Evolutionary conservation across 1,139 yeast genomes (phyloP).

Genomic region (Nakaseomyces sp.): DNA sequence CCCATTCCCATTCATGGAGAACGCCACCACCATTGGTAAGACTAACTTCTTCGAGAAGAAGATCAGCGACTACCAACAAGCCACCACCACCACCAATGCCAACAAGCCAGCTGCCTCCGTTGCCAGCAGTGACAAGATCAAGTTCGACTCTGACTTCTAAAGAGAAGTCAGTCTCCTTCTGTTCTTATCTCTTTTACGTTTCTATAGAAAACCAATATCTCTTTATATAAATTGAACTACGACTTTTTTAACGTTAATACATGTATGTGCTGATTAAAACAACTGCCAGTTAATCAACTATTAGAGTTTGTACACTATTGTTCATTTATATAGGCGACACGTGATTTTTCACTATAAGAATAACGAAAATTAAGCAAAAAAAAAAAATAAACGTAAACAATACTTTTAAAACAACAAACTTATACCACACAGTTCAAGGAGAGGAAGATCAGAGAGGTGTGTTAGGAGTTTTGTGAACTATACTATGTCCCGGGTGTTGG

Average conservation of each 20-base stretch:
- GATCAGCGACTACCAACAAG: constrained; percentile 97
- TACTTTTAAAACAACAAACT: no score
- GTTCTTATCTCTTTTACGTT: background rate
- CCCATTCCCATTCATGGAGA: constrained; percentile 98
- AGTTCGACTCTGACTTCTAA: constrained; percentile 46
- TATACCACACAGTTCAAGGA: no score
- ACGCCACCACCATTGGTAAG: constrained; percentile 94
- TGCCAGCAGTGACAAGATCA: constrained; percentile 35
- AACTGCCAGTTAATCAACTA: no score
- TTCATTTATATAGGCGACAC: no score
- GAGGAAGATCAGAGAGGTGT: no score
- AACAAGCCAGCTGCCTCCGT: constrained; percentile 40
- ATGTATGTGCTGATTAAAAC: no score
- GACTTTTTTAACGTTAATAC: background rate
- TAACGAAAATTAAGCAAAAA: no score
- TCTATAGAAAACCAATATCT: background rate
- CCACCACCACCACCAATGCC: constrained; percentile 87
- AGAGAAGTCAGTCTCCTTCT: background rate
- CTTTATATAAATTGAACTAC: no score
- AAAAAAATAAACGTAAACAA: background rate
- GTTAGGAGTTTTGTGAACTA: no score
- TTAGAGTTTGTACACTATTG: no score
- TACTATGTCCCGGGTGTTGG: constrained; percentile 2
- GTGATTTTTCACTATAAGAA: no score
- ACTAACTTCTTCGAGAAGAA: constrained; percentile 98